Base-by-base conservation (phyloP, 352 stramenopile genomes). In the Lagenidium sp. region DNA sequence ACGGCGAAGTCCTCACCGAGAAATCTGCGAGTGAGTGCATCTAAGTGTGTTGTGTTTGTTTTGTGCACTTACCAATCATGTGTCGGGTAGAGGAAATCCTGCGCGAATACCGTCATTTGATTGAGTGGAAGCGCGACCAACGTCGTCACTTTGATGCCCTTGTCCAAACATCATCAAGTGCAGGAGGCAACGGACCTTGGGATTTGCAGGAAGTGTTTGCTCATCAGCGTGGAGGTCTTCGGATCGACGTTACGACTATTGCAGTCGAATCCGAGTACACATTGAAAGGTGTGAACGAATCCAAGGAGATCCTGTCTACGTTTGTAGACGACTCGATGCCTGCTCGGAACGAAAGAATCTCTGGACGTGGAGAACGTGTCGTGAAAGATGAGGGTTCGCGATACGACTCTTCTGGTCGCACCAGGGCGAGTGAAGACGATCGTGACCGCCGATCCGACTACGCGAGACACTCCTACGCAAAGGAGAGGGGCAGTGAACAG, bases 91-190 rank as follows among this genome's bases (percentile, higher is more conserved):
- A 77, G 64, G 53, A 74, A 18, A 74, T 79, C 13, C 38, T 91
- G 48, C 71, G 66, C 24, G 75, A 72, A 23, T 81, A 86, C 38
- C 68, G 70, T 34, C 46, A 58, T 15, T 46, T 91, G 21, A 55
- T 66, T 12, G 62, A 63, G 20, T 91, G 78, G 78, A 91, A 86
- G 28, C 72, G 67, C 42, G 64, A 47, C 6, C 78, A 91, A 43
- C 60, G 67, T 23, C 57, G 45, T 10, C 65, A 81, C 36, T 88
- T 86, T 47, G 67, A 91, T 12, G 46, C 47, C 3, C 30, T 91
- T 18, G 48, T 71, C 3, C 63, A 61, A 4, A 70, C 63, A 11
- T 41, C 51, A 0, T 55, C 44, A 4, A 39, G 49, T 4, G 36
- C 50, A 16, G 64, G 67, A 34, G 57, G 56, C 3, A 53, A 57